A percentile compares a stretch with the other conserved stretches of the same genome.
Evolutionary conservation across 352 stramenopile genomes (phyloP).

Genomic region (Plasmopara halstedii): DNA sequence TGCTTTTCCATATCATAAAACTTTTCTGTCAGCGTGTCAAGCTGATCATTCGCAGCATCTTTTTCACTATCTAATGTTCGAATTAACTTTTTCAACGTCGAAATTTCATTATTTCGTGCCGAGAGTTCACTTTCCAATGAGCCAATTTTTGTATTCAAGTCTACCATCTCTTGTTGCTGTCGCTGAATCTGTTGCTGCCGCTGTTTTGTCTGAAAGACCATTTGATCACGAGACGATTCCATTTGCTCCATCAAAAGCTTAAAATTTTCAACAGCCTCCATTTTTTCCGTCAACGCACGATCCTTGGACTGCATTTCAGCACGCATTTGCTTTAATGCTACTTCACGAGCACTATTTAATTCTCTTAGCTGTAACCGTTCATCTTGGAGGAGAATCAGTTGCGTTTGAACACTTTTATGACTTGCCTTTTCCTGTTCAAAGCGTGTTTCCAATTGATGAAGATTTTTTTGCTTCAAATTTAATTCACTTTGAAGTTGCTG

Average conservation of each 20-base stretch:
- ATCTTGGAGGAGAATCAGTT: conserved; percentile 48
- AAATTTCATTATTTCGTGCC: conserved; percentile 38
- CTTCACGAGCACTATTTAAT: conserved; percentile 39
- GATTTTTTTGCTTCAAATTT: conserved; percentile 36
- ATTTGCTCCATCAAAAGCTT: conserved; percentile 77
- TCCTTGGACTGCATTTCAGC: conserved; percentile 52
- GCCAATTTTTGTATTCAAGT: conserved; percentile 40
- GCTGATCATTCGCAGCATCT: conserved; percentile 56
- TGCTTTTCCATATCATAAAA: conserved; percentile 52
- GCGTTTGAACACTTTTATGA: conserved; percentile 50
- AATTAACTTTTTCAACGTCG: conserved; percentile 60
- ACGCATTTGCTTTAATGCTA: conserved; percentile 49
- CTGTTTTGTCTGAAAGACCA: conserved; percentile 72
- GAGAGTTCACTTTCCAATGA: conserved; percentile 37
- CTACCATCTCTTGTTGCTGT: conserved; percentile 42
- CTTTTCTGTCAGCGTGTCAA: conserved; percentile 69
- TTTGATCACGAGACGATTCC: conserved; percentile 72
- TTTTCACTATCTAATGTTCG: conserved; percentile 63
- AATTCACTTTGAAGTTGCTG: conserved; percentile 60
- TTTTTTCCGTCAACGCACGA: conserved; percentile 53
- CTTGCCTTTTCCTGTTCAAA: conserved; percentile 59
- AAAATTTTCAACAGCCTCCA: conserved; percentile 52
- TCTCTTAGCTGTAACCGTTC: conserved; percentile 53
- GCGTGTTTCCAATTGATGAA: conserved; percentile 50
- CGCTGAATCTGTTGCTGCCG: conserved; percentile 58